A percentile compares a stretch with the other conserved stretches of the same genome.
These are phyloP conservation scores for Capsella bursapastoris DNA, from an alignment of 345 rosid genomes.

Conservation along the genomic window DNA sequence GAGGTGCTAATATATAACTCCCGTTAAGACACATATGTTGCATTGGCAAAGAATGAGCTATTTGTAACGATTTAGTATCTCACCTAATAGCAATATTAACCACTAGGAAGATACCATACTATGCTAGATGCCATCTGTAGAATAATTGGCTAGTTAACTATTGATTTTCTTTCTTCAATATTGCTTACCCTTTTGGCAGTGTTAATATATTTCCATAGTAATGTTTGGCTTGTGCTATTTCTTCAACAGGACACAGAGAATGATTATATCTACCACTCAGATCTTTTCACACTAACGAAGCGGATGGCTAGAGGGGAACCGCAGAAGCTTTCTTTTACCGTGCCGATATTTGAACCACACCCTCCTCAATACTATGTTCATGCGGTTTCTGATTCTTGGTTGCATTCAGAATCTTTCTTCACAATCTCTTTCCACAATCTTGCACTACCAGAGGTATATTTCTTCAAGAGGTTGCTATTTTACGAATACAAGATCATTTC, in stretches of 20 bases:
- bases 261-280: conserved; percentile 97
- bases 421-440: conserved; percentile 91
- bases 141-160: conserved; percentile 22
- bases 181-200: conserved; percentile 15
- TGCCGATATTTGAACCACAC: conserved; percentile 98
- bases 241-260: conserved; percentile 88
- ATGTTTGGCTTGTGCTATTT: conserved; percentile 27
- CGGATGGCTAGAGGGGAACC: conserved; percentile 85
- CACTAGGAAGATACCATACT: conserved; percentile 2
- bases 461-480: conserved; percentile 22
- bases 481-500: conserved; percentile 10
- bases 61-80: conserved; percentile 4
- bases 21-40: conserved; percentile 16
- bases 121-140: conserved; percentile 16
- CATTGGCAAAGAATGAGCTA: conserved; percentile 26
- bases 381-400: conserved; percentile 98
- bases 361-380: conserved; percentile 96
- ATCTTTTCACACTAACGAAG: conserved; percentile 89
- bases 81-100: conserved; percentile 14
- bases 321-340: conserved; percentile 89
- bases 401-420: conserved; percentile 91
- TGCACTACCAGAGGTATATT: conserved; percentile 80
- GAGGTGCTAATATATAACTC: conserved; percentile 58
- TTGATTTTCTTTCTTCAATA: background rate
- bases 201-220: conserved; percentile 19